Evolutionary conservation across 1,139 yeast species (phyloP).

Genomic region (Blastobotrys capitulatus): DNA sequence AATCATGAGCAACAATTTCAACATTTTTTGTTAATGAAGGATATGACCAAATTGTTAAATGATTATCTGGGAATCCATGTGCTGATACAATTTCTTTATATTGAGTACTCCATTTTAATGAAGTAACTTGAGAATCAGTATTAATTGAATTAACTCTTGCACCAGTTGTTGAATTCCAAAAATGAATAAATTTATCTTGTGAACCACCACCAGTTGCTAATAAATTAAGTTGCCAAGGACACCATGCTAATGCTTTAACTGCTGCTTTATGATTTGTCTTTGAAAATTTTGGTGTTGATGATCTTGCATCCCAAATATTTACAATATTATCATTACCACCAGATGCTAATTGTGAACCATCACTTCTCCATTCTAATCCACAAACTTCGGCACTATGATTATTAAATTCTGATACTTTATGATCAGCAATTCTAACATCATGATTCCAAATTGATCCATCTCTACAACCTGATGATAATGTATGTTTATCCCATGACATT

Average conservation of each 20-base stretch:
- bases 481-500: conserved; percentile 79
- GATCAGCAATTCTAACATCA: conserved; percentile 86
- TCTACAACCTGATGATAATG: conserved; percentile 77
- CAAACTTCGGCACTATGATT: conserved; percentile 88
- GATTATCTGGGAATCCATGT: conserved; percentile 89
- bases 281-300: conserved; percentile 64
- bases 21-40: conserved; percentile 87
- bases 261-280: conserved; percentile 88
- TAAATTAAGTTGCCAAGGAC: conserved; percentile 77
- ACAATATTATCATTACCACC: conserved; percentile 96
- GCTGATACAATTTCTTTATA: conserved; percentile 87
- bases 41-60: conserved; percentile 76
- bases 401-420: conserved; percentile 53
- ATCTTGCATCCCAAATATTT: conserved; percentile 90
- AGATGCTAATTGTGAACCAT: conserved; percentile 80
- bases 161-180: conserved; percentile 95
- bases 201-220: conserved; percentile 98
- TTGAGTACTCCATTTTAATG: conserved; percentile 82
- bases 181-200: conserved; percentile 81
- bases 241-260: conserved; percentile 93
- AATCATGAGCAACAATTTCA: conserved; percentile 85
- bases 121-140: conserved; percentile 90
- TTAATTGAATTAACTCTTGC: conserved; percentile 80
- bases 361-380: conserved; percentile 81
- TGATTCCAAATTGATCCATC: conserved; percentile 82